Conservation (phyloP, 768 basidiomycete genomes). For the Imleria badia region DNA sequence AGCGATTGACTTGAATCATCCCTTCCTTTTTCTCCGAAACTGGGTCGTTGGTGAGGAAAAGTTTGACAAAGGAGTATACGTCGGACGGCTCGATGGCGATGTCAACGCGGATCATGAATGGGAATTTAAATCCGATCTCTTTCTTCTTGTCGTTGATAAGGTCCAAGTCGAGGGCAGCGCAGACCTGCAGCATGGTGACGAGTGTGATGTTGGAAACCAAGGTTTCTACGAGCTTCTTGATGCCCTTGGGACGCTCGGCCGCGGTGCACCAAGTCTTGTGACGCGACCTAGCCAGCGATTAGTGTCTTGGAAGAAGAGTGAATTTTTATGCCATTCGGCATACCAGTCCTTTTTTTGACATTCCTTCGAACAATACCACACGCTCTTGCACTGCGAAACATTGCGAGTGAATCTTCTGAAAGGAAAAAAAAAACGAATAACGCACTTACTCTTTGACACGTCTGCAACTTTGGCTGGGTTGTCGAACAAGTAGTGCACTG, state of each 20-base stretch:
- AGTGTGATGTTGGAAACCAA: conserved; percentile 7
- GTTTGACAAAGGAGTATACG: background rate
- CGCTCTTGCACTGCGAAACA: conserved; percentile 16
- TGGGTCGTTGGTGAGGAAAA: conserved; percentile 9
- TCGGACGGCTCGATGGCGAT: conserved; percentile 16
- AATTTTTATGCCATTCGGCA: background rate
- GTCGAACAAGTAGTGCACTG: conserved; percentile 18
- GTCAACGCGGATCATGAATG: conserved; percentile 16
- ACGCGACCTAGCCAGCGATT: conserved; percentile 2
- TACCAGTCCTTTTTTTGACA: conserved; percentile 23
- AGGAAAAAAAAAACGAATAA: too few species aligned
- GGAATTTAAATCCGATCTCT: conserved; percentile 12
- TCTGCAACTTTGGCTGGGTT: conserved; percentile 5
- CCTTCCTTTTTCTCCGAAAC: conserved; percentile 5
- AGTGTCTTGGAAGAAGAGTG: background rate
- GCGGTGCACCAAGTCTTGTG: conserved; percentile 12
- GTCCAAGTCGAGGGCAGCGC: conserved; percentile 12
- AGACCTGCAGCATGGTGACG: conserved; percentile 5
- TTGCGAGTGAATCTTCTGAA: background rate
- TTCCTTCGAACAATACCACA: conserved; percentile 23
- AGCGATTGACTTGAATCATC: conserved; percentile 17
- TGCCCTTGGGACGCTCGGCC: conserved; percentile 15
- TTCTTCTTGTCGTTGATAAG: conserved; percentile 6
- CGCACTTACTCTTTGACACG: conserved; percentile 9
- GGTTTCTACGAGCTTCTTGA: conserved; percentile 13